Percentiles rank a stretch among this genome's conserved stretches.
phyloP scores from a whole-genome alignment of 2,329 filamentous ascomycete genomes.

The Pestalotiopsis fici region DNA sequence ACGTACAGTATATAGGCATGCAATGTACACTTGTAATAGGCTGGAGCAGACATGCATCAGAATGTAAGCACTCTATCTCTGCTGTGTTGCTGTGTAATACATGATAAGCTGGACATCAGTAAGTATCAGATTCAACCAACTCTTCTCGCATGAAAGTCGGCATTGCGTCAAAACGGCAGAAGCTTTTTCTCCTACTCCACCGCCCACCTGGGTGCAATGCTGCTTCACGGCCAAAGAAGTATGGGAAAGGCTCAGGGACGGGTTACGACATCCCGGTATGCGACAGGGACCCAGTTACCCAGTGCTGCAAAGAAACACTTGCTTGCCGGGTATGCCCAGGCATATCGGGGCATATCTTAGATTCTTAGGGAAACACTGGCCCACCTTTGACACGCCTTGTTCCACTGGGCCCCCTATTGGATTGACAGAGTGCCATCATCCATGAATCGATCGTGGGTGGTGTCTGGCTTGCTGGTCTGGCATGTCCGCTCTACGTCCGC shows the following conservation, averaged over 20 bases:
- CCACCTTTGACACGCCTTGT: neutral
- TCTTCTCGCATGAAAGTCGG: neutral
- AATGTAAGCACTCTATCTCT: neutral
- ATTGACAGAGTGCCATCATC: neutral
- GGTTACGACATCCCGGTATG: neutral
- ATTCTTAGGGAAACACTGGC: neutral
- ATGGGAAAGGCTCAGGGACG: neutral
- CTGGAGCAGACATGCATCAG: no score
- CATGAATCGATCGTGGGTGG: neutral
- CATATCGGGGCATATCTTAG: neutral
- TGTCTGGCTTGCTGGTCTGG: neutral
- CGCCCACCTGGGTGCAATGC: neutral
- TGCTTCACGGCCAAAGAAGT: neutral
- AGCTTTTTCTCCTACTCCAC: neutral
- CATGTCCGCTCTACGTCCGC: neutral
- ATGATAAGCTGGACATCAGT: neutral
- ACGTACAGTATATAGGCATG: neutral
- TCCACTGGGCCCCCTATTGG: neutral
- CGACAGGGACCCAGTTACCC: neutral
- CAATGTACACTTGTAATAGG: neutral
- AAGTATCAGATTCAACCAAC: no score
- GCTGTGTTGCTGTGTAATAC: neutral
- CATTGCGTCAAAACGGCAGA: neutral
- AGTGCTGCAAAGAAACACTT: neutral
- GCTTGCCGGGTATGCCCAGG: neutral